Percentiles rank a stretch among this genome's conserved stretches.
Conservation (phyloP, 352 stramenopile species). For the Globisporangium carolinianum region DNA sequence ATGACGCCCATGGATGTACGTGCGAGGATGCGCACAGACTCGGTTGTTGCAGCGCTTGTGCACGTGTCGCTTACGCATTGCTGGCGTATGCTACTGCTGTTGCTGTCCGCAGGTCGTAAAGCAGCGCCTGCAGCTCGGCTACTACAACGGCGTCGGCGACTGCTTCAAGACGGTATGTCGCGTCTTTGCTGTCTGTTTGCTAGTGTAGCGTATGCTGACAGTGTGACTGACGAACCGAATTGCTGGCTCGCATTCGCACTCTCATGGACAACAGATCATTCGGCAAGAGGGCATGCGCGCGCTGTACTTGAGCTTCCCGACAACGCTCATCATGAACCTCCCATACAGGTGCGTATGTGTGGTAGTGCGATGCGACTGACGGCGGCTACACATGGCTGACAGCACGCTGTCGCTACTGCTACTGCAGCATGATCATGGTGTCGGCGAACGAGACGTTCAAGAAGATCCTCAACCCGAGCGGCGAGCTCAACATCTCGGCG, state of each 20-base stretch:
- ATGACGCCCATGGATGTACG: slow-evolving; percentile 97
- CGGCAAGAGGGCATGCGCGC: slow-evolving; percentile 65
- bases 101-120: slow-evolving; percentile 90
- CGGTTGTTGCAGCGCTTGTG: not conserved
- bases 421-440: slow-evolving; percentile 94
- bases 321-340: slow-evolving; percentile 98
- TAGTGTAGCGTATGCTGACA: slow-evolving; percentile 3
- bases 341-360: slow-evolving; percentile 84
- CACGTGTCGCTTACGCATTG: not conserved
- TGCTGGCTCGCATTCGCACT: not conserved
- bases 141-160: slow-evolving; percentile 92
- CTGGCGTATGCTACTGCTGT: slow-evolving; percentile 1
- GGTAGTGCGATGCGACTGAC: not conserved
- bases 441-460: slow-evolving; percentile 96
- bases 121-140: slow-evolving; percentile 98
- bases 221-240: not conserved
- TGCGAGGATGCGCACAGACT: not conserved
- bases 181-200: not conserved
- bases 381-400: no score
- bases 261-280: slow-evolving; percentile 38
- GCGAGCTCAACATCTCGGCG: slow-evolving; percentile 82
- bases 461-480: slow-evolving; percentile 88
- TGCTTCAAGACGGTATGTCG: slow-evolving; percentile 74
- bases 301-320: slow-evolving; percentile 95
- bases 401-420: no score